Evolutionary conservation across 2,329 filamentous ascomycete species (phyloP), one percentile per base, ranked within the genome.

Genomic region (Rugonectria rugulosa): DNA sequence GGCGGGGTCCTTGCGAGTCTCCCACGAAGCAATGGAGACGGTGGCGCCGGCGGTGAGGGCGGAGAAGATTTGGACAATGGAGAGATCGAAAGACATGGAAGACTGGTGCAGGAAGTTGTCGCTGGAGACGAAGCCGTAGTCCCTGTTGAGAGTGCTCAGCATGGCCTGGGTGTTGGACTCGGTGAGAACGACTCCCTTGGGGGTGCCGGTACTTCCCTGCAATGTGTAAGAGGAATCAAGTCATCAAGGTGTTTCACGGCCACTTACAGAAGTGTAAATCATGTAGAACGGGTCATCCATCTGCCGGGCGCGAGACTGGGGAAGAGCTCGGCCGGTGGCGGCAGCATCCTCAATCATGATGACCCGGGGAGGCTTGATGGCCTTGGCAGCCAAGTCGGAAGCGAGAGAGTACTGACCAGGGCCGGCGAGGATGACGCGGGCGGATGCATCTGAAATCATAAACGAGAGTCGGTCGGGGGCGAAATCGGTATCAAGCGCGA

Each of bases 401-500:
- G 60, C 60, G 26, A 62, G 42, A 14, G 50, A 55, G 4, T 64
- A 61, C 47, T 59, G 57, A 15, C 53, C 64, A 10, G 60, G 46
- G 14, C 64, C 64, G n/a, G 56, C 57, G 27, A 66, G 58, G 10
- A 66, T 42, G 9, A 63, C 45, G 12, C 37, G 45, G 38, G 53
- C 49, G 5, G 59, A 59, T 6, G 62, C 53, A 34, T 67, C 64
- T 5, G 55, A 43, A 24, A 68, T 50, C 64, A 68, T 68, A 52
- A 65, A 65, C 10, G 60, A 53, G 15, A 68, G 57, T 24, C 65
- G 63, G 20, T 67, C 61, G n/a, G 50, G 53, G 2, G 65, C 65
- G 27, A 67, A 67, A 38, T 68, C 61, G 52, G 60, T 54, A 43
- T 68, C 65, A 40, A 68, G 61, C 19, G 65, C 61, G 48, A 67